A percentile compares a stretch with the other conserved stretches of the same genome.
Evolutionary conservation across 2,329 filamentous ascomycete species (phyloP).

Genomic region (Arthrocladium fulminans): DNA sequence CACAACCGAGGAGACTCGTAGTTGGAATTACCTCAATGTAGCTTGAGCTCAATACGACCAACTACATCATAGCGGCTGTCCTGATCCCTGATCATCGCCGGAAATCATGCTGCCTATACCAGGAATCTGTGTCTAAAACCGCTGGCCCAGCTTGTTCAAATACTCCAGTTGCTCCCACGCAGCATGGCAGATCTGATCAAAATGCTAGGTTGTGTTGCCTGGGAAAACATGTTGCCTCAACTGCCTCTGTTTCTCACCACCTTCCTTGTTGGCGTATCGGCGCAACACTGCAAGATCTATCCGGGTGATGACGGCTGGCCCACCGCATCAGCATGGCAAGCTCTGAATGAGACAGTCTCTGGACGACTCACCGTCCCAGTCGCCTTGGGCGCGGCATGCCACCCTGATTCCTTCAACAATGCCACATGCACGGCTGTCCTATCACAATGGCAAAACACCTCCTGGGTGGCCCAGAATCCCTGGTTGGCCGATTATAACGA

Average conservation of each 20-base stretch:
- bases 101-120: background rate
- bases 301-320: conserved; percentile 28
- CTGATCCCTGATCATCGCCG: background rate
- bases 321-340: conserved; percentile 27
- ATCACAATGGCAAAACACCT: conserved; percentile 28
- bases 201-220: no score
- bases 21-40: no score
- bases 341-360: conserved; percentile 30
- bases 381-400: conserved; percentile 41
- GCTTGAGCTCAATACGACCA: no score
- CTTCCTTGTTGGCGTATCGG: background rate
- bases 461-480: conserved; percentile 33
- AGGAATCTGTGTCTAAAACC: background rate
- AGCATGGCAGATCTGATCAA: background rate
- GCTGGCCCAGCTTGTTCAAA: background rate
- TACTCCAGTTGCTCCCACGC: background rate
- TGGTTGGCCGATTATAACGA: conserved; percentile 40
- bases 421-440: conserved; percentile 28
- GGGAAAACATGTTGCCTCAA: no score
- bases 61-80: background rate
- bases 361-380: conserved; percentile 29
- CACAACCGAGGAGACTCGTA: background rate
- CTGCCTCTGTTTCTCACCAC: background rate
- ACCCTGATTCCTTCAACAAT: conserved; percentile 27
- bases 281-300: conserved; percentile 17